These are phyloP conservation scores for Skeletonema marinoi DNA, from an alignment of 108 stramenopile genomes.

Conservation along the genomic window DNA sequence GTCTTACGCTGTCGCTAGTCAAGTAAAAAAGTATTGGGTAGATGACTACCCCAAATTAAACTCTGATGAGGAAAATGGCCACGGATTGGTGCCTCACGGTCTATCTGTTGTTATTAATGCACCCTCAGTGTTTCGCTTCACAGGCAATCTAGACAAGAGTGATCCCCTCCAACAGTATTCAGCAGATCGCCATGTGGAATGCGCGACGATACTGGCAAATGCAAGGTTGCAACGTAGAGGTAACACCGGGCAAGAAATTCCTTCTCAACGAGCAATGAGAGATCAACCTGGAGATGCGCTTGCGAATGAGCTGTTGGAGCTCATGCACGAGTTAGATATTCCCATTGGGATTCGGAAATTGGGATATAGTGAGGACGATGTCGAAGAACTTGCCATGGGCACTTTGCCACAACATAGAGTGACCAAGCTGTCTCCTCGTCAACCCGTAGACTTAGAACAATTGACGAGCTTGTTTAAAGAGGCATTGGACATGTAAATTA, in stretches of 20 bases:
- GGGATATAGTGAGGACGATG: constrained; percentile 45
- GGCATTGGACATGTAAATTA: constrained; percentile 28
- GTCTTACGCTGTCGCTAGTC: constrained; percentile 56
- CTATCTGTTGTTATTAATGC: constrained; percentile 54
- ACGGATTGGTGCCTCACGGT: constrained; percentile 50
- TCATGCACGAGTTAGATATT: constrained; percentile 42
- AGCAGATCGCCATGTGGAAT: constrained; percentile 49
- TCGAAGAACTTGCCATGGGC: constrained; percentile 49
- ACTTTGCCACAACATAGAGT: constrained; percentile 64
- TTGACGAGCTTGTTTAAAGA: constrained; percentile 39
- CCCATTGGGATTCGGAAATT: constrained; percentile 47
- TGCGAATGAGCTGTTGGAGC: constrained; percentile 47
- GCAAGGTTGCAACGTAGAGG: constrained; percentile 14
- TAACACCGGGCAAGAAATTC: background rate
- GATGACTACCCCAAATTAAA: constrained; percentile 30
- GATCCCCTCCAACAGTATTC: constrained; percentile 18
- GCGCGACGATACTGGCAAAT: constrained; percentile 46
- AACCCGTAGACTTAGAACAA: constrained; percentile 41
- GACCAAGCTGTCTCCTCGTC: constrained; percentile 55
- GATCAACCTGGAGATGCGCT: constrained; percentile 44
- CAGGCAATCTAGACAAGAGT: constrained; percentile 24
- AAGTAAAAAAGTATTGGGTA: constrained; percentile 28
- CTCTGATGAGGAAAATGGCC: constrained; percentile 11
- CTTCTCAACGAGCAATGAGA: constrained; percentile 15
- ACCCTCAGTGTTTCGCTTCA: constrained; percentile 55